A percentile compares a stretch with the other conserved stretches of the same genome.
phyloP scores from a whole-genome alignment of 768 basidiomycete genomes.

The Suillus sp. region DNA sequence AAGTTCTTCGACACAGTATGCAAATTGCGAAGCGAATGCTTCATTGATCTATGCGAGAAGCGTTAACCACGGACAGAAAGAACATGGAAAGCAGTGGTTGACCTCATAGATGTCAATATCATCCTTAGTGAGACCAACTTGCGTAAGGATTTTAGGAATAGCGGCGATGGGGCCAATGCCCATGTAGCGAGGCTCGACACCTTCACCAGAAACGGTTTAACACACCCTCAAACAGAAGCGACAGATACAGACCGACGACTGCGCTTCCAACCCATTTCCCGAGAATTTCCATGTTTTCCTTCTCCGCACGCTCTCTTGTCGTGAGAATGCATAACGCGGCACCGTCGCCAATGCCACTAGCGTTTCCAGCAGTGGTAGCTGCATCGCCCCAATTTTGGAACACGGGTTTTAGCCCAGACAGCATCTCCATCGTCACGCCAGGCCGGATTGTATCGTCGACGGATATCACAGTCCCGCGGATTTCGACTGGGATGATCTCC shows the following conservation, averaged over 20 bases:
- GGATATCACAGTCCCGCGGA: constrained; percentile 65
- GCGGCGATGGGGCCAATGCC: constrained; percentile 75
- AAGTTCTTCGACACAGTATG: constrained; percentile 86
- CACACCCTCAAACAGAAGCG: constrained; percentile 1
- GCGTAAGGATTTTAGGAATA: constrained; percentile 66
- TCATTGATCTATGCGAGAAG: constrained; percentile 67
- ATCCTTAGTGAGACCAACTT: constrained; percentile 63
- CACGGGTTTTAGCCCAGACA: constrained; percentile 80
- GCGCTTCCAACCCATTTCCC: constrained; percentile 82
- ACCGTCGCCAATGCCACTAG: constrained; percentile 90
- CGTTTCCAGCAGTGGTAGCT: constrained; percentile 81
- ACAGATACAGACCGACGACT: constrained; percentile 62
- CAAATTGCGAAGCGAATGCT: constrained; percentile 92
- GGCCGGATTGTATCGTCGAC: constrained; percentile 87
- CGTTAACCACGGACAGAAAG: constrained; percentile 5
- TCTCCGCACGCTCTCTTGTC: constrained; percentile 74
- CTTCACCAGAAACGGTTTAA: constrained; percentile 36
- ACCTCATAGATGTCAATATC: constrained; percentile 82
- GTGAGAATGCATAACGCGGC: constrained; percentile 85
- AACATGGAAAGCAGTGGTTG: constrained; percentile 8
- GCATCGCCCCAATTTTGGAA: constrained; percentile 79
- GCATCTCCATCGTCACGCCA: constrained; percentile 77
- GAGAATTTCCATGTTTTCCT: constrained; percentile 75
- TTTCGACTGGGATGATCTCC: constrained; percentile 87
- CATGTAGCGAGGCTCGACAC: constrained; percentile 78